Evolutionary conservation across 2,329 filamentous ascomycete genomes (phyloP).

Genomic region (Sarocladium kiliense): DNA sequence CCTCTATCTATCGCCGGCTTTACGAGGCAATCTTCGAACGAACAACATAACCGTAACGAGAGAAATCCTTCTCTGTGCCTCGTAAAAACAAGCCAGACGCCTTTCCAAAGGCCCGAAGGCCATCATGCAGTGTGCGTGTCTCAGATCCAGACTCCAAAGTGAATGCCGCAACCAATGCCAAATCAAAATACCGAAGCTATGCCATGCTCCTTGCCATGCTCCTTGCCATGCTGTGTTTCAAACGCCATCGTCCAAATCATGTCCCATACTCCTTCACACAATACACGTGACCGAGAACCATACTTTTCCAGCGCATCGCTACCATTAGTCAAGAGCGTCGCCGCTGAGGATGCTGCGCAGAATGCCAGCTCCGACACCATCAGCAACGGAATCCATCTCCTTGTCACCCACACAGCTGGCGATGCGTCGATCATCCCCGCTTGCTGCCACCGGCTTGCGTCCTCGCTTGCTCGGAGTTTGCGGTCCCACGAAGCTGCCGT

Average conservation of each 20-base stretch:
- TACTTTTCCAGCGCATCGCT: background rate
- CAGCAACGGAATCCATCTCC: slow-evolving; percentile 69
- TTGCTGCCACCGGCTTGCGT: slow-evolving; percentile 43
- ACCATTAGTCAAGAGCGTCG: slow-evolving; percentile 47
- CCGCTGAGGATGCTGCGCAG: slow-evolving; percentile 57
- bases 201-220: background rate
- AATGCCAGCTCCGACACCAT: slow-evolving; percentile 56
- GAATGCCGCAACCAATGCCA: background rate
- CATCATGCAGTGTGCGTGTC: background rate
- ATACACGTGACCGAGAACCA: background rate
- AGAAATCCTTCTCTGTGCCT: too few relatives aligned
- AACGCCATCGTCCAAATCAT: background rate
- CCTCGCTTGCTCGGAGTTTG: slow-evolving; percentile 69
- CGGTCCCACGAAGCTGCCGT: slow-evolving; percentile 56
- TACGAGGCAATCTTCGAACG: background rate
- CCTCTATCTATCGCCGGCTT: background rate
- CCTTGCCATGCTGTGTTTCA: background rate
- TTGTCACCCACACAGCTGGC: slow-evolving; percentile 75
- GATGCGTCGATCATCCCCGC: slow-evolving; percentile 68
- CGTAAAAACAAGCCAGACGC: background rate
- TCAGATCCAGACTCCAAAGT: background rate
- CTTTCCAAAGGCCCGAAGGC: background rate
- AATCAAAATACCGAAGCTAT: background rate
- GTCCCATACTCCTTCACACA: background rate
- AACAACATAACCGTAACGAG: too few relatives aligned